Conservation (phyloP, 305 asterid genomes). For the Fraxinus velutina region DNA sequence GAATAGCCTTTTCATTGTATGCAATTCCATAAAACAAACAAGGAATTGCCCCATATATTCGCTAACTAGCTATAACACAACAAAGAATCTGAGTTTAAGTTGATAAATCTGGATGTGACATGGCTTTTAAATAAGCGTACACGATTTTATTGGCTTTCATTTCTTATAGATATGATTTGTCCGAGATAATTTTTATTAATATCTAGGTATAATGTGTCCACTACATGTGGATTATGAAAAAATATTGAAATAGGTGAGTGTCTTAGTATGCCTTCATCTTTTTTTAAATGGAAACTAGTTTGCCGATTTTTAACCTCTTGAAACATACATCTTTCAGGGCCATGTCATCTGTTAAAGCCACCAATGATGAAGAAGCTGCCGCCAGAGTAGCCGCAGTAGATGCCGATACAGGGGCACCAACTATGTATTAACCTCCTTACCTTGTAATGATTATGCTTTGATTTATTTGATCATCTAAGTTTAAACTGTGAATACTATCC, state of each 20-base stretch:
- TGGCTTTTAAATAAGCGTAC: background rate
- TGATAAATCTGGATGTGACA: background rate
- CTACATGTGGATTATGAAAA: background rate
- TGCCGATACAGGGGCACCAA: slow-evolving; percentile 67
- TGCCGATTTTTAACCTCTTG: background rate
- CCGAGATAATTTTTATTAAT: background rate
- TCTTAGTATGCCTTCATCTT: background rate
- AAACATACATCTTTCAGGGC: slow-evolving; percentile 31
- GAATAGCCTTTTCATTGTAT: background rate
- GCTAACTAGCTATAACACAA: background rate
- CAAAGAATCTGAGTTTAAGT: background rate
- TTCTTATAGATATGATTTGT: background rate
- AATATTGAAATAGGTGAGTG: background rate
- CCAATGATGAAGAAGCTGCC: slow-evolving; percentile 75
- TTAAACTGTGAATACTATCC: background rate
- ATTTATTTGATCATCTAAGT: slow-evolving; percentile 7
- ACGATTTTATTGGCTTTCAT: background rate
- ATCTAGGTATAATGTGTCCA: background rate
- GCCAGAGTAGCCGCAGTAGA: slow-evolving; percentile 57
- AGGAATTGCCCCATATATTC: background rate
- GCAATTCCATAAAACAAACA: background rate
- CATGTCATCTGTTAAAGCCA: slow-evolving; percentile 49
- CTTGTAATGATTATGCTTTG: slow-evolving; percentile 12
- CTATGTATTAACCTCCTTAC: slow-evolving; percentile 48
- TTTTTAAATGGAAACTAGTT: background rate